phyloP scores from a whole-genome alignment of 192 early-diverging fungal genomes.

The Coemansia asiatica region DNA sequence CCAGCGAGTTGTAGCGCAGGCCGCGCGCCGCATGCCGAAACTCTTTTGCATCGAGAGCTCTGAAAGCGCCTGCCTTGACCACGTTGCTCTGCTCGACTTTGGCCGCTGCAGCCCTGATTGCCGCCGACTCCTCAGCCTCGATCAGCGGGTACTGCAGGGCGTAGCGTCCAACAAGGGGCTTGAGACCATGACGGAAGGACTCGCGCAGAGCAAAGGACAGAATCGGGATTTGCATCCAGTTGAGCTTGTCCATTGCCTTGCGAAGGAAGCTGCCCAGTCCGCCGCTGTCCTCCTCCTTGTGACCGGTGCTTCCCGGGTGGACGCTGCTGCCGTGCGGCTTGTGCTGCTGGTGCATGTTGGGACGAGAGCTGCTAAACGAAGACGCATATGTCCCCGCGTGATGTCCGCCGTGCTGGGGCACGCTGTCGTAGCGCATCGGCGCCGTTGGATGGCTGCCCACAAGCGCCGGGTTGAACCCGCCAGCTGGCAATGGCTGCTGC shows the following conservation, averaged over 20 bases:
- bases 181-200: conserved; percentile 10
- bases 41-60: conserved; percentile 28
- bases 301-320: background rate
- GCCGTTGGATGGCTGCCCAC: conserved; percentile 4
- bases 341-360: conserved; percentile 6
- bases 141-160: conserved; percentile 46
- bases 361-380: background rate
- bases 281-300: background rate
- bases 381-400: background rate
- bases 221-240: conserved; percentile 19
- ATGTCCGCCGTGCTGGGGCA: conserved; percentile 1
- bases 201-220: conserved; percentile 29
- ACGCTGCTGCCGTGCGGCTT: background rate
- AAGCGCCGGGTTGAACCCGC: conserved; percentile 1
- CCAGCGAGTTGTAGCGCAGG: conserved; percentile 24
- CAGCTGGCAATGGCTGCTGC: conserved; percentile 10
- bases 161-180: conserved; percentile 41
- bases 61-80: conserved; percentile 29
- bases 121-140: conserved; percentile 32
- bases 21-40: conserved; percentile 38
- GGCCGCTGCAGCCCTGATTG: conserved; percentile 6
- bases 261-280: background rate
- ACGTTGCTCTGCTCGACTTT: conserved; percentile 16
- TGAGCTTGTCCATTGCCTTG: conserved; percentile 9
- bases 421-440: conserved; percentile 13